Evolutionary conservation across 768 basidiomycete species (phyloP), one percentile per base, ranked within the genome.

Genomic region (Tulasnella calospora): DNA sequence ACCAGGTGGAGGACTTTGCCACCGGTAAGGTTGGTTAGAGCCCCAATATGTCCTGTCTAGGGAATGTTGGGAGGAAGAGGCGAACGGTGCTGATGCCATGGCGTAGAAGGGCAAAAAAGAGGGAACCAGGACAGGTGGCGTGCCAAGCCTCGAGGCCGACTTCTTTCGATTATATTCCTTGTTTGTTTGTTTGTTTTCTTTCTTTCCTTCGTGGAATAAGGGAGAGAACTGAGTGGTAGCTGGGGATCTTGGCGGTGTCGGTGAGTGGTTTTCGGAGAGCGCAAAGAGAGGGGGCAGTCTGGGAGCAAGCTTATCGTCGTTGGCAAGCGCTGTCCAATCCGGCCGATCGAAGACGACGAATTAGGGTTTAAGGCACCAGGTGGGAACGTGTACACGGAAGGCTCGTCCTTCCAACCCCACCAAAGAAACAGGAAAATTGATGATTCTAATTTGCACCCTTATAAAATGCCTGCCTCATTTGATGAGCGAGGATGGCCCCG

Each of bases 231-330:
- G 0, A 9, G 61, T 15, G 17, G 61, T 15, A 10, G 30, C 0
- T 35, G 61, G 33, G 15, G 1, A 0, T 33, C 61, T 67, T 13
- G 61, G 61, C 27, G 61, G 13, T 33, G 30, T 35, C 13, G 61
- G 61, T 67, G 61, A 30, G 61, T 67, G 61, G 61, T 35, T 67
- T 51, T 51, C 51, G 51, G 51, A n/a, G 51, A 51, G 51, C 7
- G 51, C 51, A 51, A 33, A 67, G 30, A 35, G 30, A 17, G 23
- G 55, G 61, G 27, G 61, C 27, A 27, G 61, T 33, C 61, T 35
- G 30, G 61, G 61, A 67, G 61, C 61, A 17, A 67, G 30, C 61
- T 35, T 67, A 67, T 67, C 61, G 61, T 67, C 61, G 61, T 67
- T 61, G 12, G 30, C 61, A 67, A 35, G 61, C 61, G 61, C 30